Conservation (phyloP, 352 stramenopile species). For the Globisporangium recalcitrans region DNA sequence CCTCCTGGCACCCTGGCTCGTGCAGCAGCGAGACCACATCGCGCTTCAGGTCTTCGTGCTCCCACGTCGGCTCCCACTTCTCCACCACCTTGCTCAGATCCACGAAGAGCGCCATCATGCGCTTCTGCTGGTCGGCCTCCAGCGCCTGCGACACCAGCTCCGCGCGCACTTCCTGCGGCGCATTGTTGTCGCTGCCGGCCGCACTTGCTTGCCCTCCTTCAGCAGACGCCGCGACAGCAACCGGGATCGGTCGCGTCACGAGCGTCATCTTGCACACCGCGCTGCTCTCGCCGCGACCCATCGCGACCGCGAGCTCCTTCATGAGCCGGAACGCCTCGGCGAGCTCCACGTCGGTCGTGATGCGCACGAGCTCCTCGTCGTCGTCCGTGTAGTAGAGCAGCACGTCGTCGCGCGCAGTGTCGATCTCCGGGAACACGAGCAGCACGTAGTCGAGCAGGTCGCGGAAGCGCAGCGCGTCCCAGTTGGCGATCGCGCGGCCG, state of each 20-base stretch:
- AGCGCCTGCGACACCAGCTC: conserved; percentile 37
- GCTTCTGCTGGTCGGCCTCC: conserved; percentile 50
- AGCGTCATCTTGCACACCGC: conserved; percentile 73
- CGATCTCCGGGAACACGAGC: conserved; percentile 59
- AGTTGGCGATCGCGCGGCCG: conserved; percentile 27
- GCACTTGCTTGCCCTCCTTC: not conserved
- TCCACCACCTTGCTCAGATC: conserved; percentile 74
- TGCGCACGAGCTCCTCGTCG: conserved; percentile 74
- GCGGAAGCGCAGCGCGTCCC: conserved; percentile 39
- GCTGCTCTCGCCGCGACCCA: conserved; percentile 31
- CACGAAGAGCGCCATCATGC: conserved; percentile 66
- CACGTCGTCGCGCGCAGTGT: conserved; percentile 29
- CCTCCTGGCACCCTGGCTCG: conserved; percentile 67
- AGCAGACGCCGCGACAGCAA: conserved; percentile 14
- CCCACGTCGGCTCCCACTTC: conserved; percentile 53
- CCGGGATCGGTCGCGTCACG: conserved; percentile 27
- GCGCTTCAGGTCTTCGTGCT: conserved; percentile 61
- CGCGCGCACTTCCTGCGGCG: conserved; percentile 17
- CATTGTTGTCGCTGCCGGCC: conserved; percentile 25
- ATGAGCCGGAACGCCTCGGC: conserved; percentile 74
- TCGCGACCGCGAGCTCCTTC: conserved; percentile 49
- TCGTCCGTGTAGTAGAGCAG: conserved; percentile 83
- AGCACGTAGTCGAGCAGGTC: conserved; percentile 66
- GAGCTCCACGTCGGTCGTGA: conserved; percentile 80
- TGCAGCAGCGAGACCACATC: conserved; percentile 71